These are phyloP conservation scores for Tricharina praecox DNA, from an alignment of 495 filamentous ascomycete genomes.

Conservation along the genomic window DNA sequence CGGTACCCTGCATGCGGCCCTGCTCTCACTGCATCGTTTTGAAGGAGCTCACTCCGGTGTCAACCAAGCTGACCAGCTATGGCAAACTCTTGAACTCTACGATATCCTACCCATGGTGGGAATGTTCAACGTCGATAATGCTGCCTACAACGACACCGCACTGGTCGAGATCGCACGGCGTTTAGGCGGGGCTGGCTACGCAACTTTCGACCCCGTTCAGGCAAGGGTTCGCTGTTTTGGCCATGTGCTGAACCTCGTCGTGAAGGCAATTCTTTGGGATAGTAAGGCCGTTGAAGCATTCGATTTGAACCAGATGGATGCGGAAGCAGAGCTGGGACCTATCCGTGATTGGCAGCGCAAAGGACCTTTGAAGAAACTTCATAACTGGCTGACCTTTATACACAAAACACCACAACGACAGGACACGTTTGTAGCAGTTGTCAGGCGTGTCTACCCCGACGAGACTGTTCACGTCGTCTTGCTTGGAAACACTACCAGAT, in stretches of 20 bases:
- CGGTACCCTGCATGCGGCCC: not conserved
- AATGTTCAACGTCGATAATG: constrained; percentile 15
- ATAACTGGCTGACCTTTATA: not conserved
- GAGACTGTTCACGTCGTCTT: not conserved
- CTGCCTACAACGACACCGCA: constrained; percentile 9
- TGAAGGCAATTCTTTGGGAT: constrained; percentile 6
- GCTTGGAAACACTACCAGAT: constrained; percentile 1
- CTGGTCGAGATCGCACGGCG: not conserved
- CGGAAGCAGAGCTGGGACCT: not conserved
- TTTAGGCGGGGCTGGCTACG: not conserved
- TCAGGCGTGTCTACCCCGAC: not conserved
- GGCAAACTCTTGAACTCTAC: constrained; percentile 4
- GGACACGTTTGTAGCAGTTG: not conserved
- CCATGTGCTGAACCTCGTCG: constrained; percentile 10
- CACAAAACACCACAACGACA: not conserved
- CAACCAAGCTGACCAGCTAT: constrained; percentile 6
- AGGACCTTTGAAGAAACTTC: constrained; percentile 8
- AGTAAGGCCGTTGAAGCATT: not conserved
- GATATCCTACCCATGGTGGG: constrained; percentile 10
- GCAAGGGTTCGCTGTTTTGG: constrained; percentile 4
- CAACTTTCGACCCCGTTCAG: constrained; percentile 4
- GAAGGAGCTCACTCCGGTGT: constrained; percentile 4
- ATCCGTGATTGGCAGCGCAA: constrained; percentile 1
- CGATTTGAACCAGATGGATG: not conserved
- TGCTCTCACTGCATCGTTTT: not conserved